Evolutionary conservation across 2,329 filamentous ascomycete species (phyloP).

Genomic region (Cladosporium phlei): DNA sequence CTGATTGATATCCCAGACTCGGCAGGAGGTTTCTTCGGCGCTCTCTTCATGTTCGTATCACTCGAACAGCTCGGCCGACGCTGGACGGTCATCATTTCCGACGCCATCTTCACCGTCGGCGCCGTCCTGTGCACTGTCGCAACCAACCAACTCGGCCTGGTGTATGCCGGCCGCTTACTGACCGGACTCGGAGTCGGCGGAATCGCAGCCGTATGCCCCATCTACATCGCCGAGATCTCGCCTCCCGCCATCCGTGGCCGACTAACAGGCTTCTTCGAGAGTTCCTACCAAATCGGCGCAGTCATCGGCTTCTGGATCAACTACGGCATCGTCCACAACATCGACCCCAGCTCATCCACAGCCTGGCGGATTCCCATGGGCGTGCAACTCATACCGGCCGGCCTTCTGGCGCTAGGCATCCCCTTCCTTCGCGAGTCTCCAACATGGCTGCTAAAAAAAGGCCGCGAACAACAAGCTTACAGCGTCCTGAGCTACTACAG

Average conservation of each 20-base stretch:
- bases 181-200: conserved; percentile 33
- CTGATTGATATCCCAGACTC: conserved; percentile 3
- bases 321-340: conserved; percentile 31
- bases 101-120: conserved; percentile 43
- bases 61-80: conserved; percentile 47
- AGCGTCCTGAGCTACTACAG: conserved; percentile 21
- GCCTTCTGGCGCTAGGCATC: conserved; percentile 27
- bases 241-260: conserved; percentile 33
- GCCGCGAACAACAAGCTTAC: conserved; percentile 18
- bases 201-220: conserved; percentile 31
- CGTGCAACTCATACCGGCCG: conserved; percentile 32
- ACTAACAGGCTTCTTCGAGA: conserved; percentile 33
- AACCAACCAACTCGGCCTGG: conserved; percentile 38
- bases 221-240: conserved; percentile 33
- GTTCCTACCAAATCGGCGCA: conserved; percentile 31
- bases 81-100: conserved; percentile 46
- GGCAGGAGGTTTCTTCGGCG: conserved; percentile 52
- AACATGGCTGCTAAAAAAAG: conserved; percentile 27
- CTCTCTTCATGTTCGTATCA: conserved; percentile 45
- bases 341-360: conserved; percentile 19
- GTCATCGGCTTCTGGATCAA: conserved; percentile 36
- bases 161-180: conserved; percentile 40
- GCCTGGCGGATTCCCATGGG: conserved; percentile 30
- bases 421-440: conserved; percentile 32
- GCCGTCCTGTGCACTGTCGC: conserved; percentile 43